Conservation (phyloP, 1,139 yeast genomes). For the Taiozyma sp. region DNA sequence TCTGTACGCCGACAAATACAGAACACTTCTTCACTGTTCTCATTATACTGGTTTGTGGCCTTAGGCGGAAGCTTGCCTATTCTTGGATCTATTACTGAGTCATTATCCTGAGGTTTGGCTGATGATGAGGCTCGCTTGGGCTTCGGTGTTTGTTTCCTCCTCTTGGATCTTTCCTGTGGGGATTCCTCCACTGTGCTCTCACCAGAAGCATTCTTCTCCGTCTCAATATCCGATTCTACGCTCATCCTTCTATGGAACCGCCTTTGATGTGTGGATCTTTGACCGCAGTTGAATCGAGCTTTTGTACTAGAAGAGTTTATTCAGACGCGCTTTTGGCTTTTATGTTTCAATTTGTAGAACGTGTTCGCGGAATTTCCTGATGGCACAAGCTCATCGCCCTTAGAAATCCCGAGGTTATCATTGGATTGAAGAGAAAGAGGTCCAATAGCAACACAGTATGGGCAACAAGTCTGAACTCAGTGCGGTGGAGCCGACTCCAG, state of each 20-base stretch:
- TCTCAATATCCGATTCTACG: conserved; percentile 4
- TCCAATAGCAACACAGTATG: not conserved
- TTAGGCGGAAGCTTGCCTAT: conserved; percentile 8
- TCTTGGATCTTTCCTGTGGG: conserved; percentile 2
- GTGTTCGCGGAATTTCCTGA: not conserved
- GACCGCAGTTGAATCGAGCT: not conserved
- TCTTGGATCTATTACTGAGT: conserved; percentile 3
- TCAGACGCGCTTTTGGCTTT: not conserved
- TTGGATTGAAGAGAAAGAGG: not conserved
- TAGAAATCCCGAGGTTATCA: not conserved
- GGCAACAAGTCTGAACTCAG: not conserved
- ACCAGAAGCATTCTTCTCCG: conserved; percentile 2
- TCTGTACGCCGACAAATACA: conserved; percentile 83
- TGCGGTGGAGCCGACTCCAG: not conserved
- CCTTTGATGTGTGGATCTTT: not conserved
- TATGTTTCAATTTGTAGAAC: not conserved
- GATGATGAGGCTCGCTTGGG: not conserved
- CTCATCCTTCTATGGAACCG: not conserved
- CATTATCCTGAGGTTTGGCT: not conserved
- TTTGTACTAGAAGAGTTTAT: not conserved
- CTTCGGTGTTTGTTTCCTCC: not conserved
- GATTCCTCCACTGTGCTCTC: conserved; percentile 6
- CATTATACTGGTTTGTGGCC: conserved; percentile 15
- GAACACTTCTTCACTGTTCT: conserved; percentile 55
- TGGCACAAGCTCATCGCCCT: not conserved